Evolutionary conservation across 345 rosid species (phyloP), one percentile per base, ranked within the genome.

Genomic region (Eucalyptus victrix): DNA sequence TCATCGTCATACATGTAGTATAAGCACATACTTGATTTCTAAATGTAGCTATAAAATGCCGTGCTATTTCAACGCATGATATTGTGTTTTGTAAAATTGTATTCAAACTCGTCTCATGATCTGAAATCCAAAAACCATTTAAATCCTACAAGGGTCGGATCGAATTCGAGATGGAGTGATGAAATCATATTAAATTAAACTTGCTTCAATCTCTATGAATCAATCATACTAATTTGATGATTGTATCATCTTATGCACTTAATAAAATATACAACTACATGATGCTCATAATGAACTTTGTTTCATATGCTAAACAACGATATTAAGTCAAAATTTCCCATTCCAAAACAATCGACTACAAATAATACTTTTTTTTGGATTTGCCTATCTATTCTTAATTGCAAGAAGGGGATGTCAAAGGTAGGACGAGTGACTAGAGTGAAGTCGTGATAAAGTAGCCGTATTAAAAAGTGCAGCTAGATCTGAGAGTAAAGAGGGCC

Each of bases 341-440:
- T 58, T 56, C 1, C 30, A 58, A 58, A 58, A 58, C 65, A 10
- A 58, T 24, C 3, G 3, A 56, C 62, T 24, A 56, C 13, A 24
- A 24, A 56, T 56, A 56, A 24, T 56, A 24, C 30, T 10, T 24
- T 58, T 56, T 7, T 58, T 24, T 1, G 14, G 14, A 24, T 58
- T 9, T 24, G 14, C 30, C 30, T 11, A 24, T 58, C 65, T 56
- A 24, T 56, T 56, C 62, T 56, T 56, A 56, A 56, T 56, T 56
- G 6, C 13, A 24, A 9, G 30, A 56, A 56, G 30, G 30, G 30
- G 30, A 10, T 58, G 30, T 13, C 16, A 26, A 60, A 26, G 32
- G 4, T 11, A 11, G 4, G 17, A 26, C 17, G 0, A 28, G 16
- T 60, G 3, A 0, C 32, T 26, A 28, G 67, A 60, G 16, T 60